Evolutionary conservation across 805 yeast species (phyloP).

Genomic region (Ascoidea tarda): DNA sequence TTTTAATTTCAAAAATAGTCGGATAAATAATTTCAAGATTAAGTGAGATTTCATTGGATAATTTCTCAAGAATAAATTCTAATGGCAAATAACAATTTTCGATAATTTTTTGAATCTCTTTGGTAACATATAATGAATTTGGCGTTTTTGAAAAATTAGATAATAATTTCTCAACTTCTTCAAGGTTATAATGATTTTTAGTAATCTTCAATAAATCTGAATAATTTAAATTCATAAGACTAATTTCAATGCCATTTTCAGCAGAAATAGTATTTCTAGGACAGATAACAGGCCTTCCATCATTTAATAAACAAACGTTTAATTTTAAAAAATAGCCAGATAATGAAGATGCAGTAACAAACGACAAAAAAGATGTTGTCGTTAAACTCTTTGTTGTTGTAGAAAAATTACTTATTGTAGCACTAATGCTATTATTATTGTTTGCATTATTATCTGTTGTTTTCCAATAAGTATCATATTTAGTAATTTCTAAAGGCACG

Average conservation of each 20-base stretch:
- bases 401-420: background rate
- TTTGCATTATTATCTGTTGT: slow-evolving; percentile 46
- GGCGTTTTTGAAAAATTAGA: background rate
- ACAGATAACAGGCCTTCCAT: slow-evolving; percentile 76
- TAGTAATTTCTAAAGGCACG: slow-evolving; percentile 69
- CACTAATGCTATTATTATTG: slow-evolving; percentile 5
- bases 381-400: slow-evolving; percentile 11
- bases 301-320: slow-evolving; percentile 58
- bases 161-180: slow-evolving; percentile 11
- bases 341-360: slow-evolving; percentile 85
- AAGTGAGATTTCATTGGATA: slow-evolving; percentile 50
- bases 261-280: slow-evolving; percentile 43
- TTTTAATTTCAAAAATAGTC: slow-evolving; percentile 31
- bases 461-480: slow-evolving; percentile 96
- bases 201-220: slow-evolving; percentile 23
- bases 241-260: slow-evolving; percentile 32
- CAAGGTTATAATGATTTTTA: slow-evolving; percentile 14
- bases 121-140: background rate
- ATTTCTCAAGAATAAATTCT: slow-evolving; percentile 35
- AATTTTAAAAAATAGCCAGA: slow-evolving; percentile 66
- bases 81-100: slow-evolving; percentile 42
- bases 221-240: slow-evolving; percentile 44
- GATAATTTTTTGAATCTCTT: slow-evolving; percentile 16
- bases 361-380: slow-evolving; percentile 31
- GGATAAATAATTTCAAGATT: slow-evolving; percentile 72